phyloP scores from a whole-genome alignment of 768 basidiomycete genomes.

The Xerocomus potaroensis region DNA sequence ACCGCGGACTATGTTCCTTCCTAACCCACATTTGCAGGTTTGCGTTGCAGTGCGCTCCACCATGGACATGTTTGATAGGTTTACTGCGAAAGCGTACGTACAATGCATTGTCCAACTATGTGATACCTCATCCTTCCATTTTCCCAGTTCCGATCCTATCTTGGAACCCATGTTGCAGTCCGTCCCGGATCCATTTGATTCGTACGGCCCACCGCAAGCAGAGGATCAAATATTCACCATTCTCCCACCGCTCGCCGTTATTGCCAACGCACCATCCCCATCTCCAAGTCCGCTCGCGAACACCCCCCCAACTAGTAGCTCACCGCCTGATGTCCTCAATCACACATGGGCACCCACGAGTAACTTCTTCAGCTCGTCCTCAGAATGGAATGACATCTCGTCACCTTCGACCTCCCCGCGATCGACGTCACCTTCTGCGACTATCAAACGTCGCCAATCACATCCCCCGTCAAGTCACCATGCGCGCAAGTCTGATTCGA shows the following conservation, averaged over 20 bases:
- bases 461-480: slow-evolving; percentile 40
- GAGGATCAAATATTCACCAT: slow-evolving; percentile 94
- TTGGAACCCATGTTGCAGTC: slow-evolving; percentile 89
- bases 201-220: slow-evolving; percentile 82
- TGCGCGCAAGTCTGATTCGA: slow-evolving; percentile 56
- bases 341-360: slow-evolving; percentile 50
- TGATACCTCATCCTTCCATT: slow-evolving; percentile 9
- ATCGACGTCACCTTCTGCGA: slow-evolving; percentile 47
- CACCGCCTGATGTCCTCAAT: slow-evolving; percentile 30
- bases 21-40: slow-evolving; percentile 40
- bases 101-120: slow-evolving; percentile 2
- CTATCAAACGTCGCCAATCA: slow-evolving; percentile 46
- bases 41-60: slow-evolving; percentile 85
- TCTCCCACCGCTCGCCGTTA: slow-evolving; percentile 75
- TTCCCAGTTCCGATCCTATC: slow-evolving; percentile 71
- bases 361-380: slow-evolving; percentile 44
- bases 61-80: slow-evolving; percentile 87
- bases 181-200: slow-evolving; percentile 89
- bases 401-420: slow-evolving; percentile 43
- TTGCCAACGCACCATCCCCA: slow-evolving; percentile 60
- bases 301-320: slow-evolving; percentile 37
- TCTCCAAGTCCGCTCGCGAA: slow-evolving; percentile 56
- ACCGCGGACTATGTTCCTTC: slow-evolving; percentile 1
- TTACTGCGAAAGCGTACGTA: slow-evolving; percentile 80
- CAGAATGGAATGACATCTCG: slow-evolving; percentile 52